Conservation (phyloP, 805 yeast species). For the Candida pseudofarinosa region DNA sequence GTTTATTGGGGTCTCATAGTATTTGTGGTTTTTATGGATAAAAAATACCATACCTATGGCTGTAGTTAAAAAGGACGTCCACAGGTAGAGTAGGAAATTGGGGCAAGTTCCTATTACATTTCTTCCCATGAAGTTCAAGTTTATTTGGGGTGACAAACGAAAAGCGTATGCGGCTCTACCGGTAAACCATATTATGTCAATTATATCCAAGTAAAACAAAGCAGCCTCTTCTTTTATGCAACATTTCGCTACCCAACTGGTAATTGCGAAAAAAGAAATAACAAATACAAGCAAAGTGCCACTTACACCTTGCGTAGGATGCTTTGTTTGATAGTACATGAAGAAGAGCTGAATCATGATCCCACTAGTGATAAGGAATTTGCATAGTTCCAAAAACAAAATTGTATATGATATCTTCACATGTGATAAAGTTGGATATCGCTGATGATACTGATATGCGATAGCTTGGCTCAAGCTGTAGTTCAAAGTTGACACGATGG, state of each 20-base stretch:
- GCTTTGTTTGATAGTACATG: slow-evolving; percentile 24
- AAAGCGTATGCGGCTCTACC: slow-evolving; percentile 19
- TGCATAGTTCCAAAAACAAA: slow-evolving; percentile 13
- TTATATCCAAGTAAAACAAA: slow-evolving; percentile 34
- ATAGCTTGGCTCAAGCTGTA: slow-evolving; percentile 7
- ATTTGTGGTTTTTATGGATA: slow-evolving; percentile 4
- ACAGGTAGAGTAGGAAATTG: slow-evolving; percentile 3
- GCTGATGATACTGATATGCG: slow-evolving; percentile 8
- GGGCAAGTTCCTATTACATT: slow-evolving; percentile 18
- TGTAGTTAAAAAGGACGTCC: slow-evolving; percentile 5
- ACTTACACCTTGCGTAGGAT: slow-evolving; percentile 36
- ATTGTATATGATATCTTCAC: slow-evolving; percentile 16
- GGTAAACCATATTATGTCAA: slow-evolving; percentile 38
- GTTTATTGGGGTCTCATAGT: slow-evolving; percentile 20
- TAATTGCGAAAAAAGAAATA: slow-evolving; percentile 2
- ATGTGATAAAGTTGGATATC: slow-evolving; percentile 32
- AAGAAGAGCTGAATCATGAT: slow-evolving; percentile 22
- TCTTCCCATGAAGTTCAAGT: slow-evolving; percentile 34
- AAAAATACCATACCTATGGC: slow-evolving; percentile 7
- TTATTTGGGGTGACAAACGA: slow-evolving; percentile 38
- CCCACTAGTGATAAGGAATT: slow-evolving; percentile 9
- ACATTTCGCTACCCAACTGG: slow-evolving; percentile 3
- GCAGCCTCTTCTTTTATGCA: slow-evolving; percentile 1
- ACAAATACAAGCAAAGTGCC: not conserved
- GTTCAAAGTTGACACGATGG: slow-evolving; percentile 6